Evolutionary conservation across 169 alveolate species (phyloP), one percentile per base, ranked within the genome.

Genomic region (Plasmodium relictum): DNA sequence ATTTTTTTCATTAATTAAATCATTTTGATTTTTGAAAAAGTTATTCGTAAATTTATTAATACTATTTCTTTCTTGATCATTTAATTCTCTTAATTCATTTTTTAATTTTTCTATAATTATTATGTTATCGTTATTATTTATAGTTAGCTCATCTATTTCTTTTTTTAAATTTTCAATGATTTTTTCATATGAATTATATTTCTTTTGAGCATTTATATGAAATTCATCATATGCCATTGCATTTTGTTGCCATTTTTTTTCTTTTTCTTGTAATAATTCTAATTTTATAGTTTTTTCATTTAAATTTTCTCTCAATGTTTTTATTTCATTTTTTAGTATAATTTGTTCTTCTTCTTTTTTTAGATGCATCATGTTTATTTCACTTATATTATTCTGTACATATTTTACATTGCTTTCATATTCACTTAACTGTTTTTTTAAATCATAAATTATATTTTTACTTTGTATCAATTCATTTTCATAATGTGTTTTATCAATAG

Each of bases 401-500:
- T 31, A 68, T 41, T 20, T 31, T 14, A 69, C 83, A 45, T 80
- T 80, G 37, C 16, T 80, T 80, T 80, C 73, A 45, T 68, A 80
- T 10, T 66, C 90, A 31, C 26, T 69, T 37, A 80, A 45, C 54
- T 68, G 44, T 42, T 56, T 80, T 71, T 61, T 80, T 63, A 80
- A 80, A 26, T 80, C 90, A 71, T 66, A 68, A 18, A 80, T 54
- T 2, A 80, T 66, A 61, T 73, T 80, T 66, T 80, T 80, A 58
- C 73, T 54, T 80, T 65, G 85, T 39, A 80, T 80, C 20, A 80
- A 12, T 52, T 80, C 90, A 80, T 80, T 80, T 66, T 80, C 90
- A 59, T 68, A 80, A 52, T 80, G 90, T 20, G 90, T 80, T 80
- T 80, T 80, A 62, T 80, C 90, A 45, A 80, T 80, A 16, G 90